phyloP scores from a whole-genome alignment of 2,329 filamentous ascomycete species.

The Colletotrichum tamarilloi region DNA sequence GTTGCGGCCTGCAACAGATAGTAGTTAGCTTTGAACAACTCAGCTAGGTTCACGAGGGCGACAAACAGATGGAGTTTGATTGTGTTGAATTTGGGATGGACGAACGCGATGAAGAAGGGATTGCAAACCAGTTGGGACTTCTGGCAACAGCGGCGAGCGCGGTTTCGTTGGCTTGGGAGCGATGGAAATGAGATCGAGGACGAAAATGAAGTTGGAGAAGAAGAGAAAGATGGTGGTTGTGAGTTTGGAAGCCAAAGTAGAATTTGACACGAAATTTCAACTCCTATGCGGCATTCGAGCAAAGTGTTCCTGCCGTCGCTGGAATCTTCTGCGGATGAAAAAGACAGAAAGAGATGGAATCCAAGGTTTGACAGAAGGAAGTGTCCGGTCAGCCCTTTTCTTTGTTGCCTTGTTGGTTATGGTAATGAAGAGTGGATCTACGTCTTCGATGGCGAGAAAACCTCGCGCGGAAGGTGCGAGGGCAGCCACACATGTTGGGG shows the following conservation, averaged over 20 bases:
- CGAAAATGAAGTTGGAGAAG: not conserved
- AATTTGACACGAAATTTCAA: not conserved
- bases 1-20: too few species aligned
- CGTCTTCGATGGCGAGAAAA: not conserved
- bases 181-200: not conserved
- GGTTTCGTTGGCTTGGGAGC: not conserved
- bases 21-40: not conserved
- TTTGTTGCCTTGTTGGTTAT: not conserved
- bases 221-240: not conserved
- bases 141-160: not conserved
- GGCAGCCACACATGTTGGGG: not conserved
- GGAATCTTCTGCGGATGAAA: not conserved
- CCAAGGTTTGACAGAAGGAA: not conserved
- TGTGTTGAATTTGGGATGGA: not conserved
- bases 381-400: not conserved
- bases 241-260: not conserved
- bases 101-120: too few species aligned
- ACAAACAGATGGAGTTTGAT: not conserved
- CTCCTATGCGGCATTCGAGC: not conserved
- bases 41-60: too few species aligned
- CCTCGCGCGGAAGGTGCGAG: not conserved
- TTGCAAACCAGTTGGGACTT: not conserved
- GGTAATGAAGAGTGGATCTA: not conserved
- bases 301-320: not conserved
- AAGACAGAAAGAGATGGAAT: not conserved